Percentiles rank a stretch among this genome's conserved stretches.
These are phyloP conservation scores for Mortierella sp. DNA, from an alignment of 371 early-diverging fungal species.

Conservation along the genomic window DNA sequence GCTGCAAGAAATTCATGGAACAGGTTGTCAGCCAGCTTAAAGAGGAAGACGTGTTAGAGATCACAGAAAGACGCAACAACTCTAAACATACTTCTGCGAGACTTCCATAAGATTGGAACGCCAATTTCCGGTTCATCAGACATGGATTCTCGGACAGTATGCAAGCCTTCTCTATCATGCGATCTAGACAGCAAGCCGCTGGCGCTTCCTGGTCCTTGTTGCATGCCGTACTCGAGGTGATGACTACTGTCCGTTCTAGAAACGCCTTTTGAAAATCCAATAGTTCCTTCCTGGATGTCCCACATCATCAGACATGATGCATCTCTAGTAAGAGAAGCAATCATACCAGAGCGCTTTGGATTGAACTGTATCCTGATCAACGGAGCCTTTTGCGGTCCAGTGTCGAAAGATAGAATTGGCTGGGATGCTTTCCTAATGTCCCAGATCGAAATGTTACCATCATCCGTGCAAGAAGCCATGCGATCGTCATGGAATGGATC, in stretches of 20 bases:
- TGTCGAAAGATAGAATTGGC: slow-evolving; percentile 56
- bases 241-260: slow-evolving; percentile 42
- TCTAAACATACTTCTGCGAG: slow-evolving; percentile 60
- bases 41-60: background rate
- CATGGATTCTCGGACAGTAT: slow-evolving; percentile 38
- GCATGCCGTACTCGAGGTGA: slow-evolving; percentile 16
- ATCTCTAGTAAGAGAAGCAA: slow-evolving; percentile 75
- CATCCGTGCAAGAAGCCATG: slow-evolving; percentile 79
- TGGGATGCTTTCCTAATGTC: slow-evolving; percentile 77
- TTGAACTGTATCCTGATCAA: slow-evolving; percentile 72
- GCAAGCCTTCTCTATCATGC: slow-evolving; percentile 37
- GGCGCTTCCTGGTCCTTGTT: slow-evolving; percentile 26
- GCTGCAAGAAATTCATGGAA: slow-evolving; percentile 35
- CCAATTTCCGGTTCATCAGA: slow-evolving; percentile 55
- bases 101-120: slow-evolving; percentile 73
- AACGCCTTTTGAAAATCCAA: slow-evolving; percentile 34
- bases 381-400: slow-evolving; percentile 30
- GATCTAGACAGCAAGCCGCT: slow-evolving; percentile 32
- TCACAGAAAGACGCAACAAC: background rate
- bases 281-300: slow-evolving; percentile 71
- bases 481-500: slow-evolving; percentile 81
- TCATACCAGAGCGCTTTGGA: slow-evolving; percentile 68
- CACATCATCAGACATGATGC: slow-evolving; percentile 65
- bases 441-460: slow-evolving; percentile 81
- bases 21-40: background rate